Evolutionary conservation across 495 filamentous ascomycete genomes (phyloP), one percentile per base, ranked within the genome.

Genomic region (Schizothecium vesticola): DNA sequence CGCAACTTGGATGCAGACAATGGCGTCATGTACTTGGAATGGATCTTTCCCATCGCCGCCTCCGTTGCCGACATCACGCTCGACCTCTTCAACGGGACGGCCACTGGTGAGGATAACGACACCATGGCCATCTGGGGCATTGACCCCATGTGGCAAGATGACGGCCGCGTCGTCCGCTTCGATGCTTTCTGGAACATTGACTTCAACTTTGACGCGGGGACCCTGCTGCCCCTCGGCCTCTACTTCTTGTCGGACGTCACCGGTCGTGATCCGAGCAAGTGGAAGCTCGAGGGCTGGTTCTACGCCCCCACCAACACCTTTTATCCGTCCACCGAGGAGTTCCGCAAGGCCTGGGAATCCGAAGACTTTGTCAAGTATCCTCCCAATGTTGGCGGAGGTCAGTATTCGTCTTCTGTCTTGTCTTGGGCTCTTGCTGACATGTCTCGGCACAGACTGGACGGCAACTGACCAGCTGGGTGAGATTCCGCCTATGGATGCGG

Each of bases 261-360:
- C 1, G 83, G 83, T 7, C 78, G 83, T 21, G 79, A 85, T 61
- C 73, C 74, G 3, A 70, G 68, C 24, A 72, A 80, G 56, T 87
- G 85, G 86, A 75, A 72, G 31, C 64, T 84, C n/a, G 75, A 76
- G 12, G 78, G 79, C 58, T 84, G 81, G 76, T 78, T 82, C 19
- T 87, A 85, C 71, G 43, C 43, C 43, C 43, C 43, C 6, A 82
- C 84, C 72, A 79, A 79, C 64, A 76, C 80, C 56, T 77, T 86
- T 57, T 88, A 86, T 69, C 69, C 75, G 33, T 75, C 79, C 8
- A 78, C 76, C 31, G 73, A 80, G 23, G 82, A 75, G 2, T 86
- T 87, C 69, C 73, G 81, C 12, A 62, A 64, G 3, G 84, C 86
- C 6, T 77, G 77, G 36, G 76, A 73, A 22, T 67, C 71, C 12